phyloP scores from a whole-genome alignment of 805 yeast genomes.

The Blastobotrys peoriensis region DNA sequence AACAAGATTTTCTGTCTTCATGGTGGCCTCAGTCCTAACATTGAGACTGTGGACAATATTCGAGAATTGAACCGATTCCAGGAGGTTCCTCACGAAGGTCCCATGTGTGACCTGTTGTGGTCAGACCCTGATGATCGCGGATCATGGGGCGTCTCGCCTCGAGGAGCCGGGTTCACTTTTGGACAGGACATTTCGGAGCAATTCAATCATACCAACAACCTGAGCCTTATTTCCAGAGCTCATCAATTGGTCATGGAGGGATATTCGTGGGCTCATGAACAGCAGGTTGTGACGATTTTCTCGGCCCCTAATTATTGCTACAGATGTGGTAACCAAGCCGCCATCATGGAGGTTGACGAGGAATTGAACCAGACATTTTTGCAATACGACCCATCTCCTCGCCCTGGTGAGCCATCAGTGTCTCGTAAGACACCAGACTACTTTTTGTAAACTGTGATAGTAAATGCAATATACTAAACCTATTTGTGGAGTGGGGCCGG shows the following conservation, averaged over 20 bases:
- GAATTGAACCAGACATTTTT: slow-evolving; percentile 75
- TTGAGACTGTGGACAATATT: slow-evolving; percentile 91
- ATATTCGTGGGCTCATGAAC: slow-evolving; percentile 91
- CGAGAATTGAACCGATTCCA: slow-evolving; percentile 89
- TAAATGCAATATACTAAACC: not conserved
- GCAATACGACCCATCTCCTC: slow-evolving; percentile 93
- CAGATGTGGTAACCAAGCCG: slow-evolving; percentile 97
- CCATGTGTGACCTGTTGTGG: slow-evolving; percentile 96
- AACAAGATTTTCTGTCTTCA: slow-evolving; percentile 89
- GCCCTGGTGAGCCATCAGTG: slow-evolving; percentile 98
- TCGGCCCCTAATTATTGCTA: slow-evolving; percentile 96
- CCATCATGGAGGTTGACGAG: slow-evolving; percentile 97
- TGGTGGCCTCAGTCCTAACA: slow-evolving; percentile 97
- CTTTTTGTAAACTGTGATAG: slow-evolving; percentile 53
- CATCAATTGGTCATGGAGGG: slow-evolving; percentile 99
- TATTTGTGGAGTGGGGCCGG: too few species aligned
- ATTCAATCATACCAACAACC: slow-evolving; percentile 87
- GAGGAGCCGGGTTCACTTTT: slow-evolving; percentile 99
- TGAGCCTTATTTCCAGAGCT: slow-evolving; percentile 86
- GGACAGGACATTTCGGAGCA: slow-evolving; percentile 96
- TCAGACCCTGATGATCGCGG: slow-evolving; percentile 97
- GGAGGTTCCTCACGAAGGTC: slow-evolving; percentile 97
- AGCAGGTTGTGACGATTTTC: slow-evolving; percentile 87
- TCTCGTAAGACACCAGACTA: slow-evolving; percentile 96
- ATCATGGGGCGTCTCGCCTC: slow-evolving; percentile 97